Base-by-base conservation (phyloP, 2,329 filamentous ascomycete species). In the Chaetomium olivaceum region DNA sequence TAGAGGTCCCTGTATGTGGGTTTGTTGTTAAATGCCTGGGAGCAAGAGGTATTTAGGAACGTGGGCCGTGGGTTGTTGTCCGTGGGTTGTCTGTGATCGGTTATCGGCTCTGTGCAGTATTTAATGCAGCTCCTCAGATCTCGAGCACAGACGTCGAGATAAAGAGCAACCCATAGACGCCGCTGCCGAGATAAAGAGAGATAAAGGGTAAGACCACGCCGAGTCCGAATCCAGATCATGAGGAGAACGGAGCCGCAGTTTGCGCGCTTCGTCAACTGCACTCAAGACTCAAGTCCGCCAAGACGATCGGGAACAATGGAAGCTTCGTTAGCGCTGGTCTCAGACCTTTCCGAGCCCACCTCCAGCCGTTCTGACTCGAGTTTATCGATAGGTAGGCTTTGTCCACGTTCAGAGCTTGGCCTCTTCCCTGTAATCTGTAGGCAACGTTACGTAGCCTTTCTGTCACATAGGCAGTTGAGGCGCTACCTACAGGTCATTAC, bases 241-340 rank as follows among this genome's bases (percentile, higher is more conserved):
- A 43, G 3, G 21, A 52, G 27, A n/a, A 1, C 14, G 1, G 1
- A 29, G 50, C 50, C 43, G 19, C 19, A 48, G 43, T 48, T 48
- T 21, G 43, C 43, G 43, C 43, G 43, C n/a, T 36, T n/a, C 8
- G 39, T 58, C 36, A 58, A 43, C 14, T 1, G 36, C 36, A 19
- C 36, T 19, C 14, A 43, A 43, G 56, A 29, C 36, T n/a, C 14
- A 8, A 50, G 9, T 9, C 5, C n/a, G 58, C 58, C 58, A 60
- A 60, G 58, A 51, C 46, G 16, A 31, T 19, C 11, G 25, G 46
- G 58, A 60, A 60, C 36, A 43, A 43, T 43, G 36, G 36, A 43
- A 43, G 36, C 36, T 43, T 43, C 36, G 36, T 3, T 43, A 19
- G 36, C 58, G n/a, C n/a, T 6, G 43, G 43, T 48, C 43, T n/a